Evolutionary conservation across 768 basidiomycete genomes (phyloP).

Genomic region (Arthromyces matolae): DNA sequence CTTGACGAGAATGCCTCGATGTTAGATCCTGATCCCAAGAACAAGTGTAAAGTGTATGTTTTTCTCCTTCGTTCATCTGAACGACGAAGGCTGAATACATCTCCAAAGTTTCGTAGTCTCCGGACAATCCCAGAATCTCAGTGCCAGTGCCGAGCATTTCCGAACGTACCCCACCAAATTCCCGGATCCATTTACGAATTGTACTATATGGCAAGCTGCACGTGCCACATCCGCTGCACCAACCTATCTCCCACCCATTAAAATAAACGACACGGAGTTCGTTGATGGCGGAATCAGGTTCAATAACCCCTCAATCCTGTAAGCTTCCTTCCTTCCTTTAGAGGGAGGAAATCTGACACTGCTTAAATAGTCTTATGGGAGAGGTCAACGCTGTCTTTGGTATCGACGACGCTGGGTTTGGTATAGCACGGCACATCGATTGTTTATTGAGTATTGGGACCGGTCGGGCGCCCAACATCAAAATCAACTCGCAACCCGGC

Average conservation of each 20-base stretch:
- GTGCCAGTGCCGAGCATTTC: conserved; percentile 22
- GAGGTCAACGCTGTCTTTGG: no score
- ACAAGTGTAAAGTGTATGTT: conserved; percentile 28
- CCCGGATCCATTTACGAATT: conserved; percentile 22
- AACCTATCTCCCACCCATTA: conserved; percentile 27
- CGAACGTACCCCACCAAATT: conserved; percentile 26
- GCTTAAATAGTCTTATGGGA: no score
- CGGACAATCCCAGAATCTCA: conserved; percentile 22
- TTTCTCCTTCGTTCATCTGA: no score
- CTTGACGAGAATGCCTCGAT: conserved; percentile 25
- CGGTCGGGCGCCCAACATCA: conserved; percentile 8
- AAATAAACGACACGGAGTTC: conserved; percentile 23
- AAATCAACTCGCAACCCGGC: conserved; percentile 2
- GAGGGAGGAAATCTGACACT: no score
- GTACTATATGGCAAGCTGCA: conserved; percentile 30
- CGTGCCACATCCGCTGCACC: conserved; percentile 34
- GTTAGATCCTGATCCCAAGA: conserved; percentile 18
- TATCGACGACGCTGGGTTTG: no score
- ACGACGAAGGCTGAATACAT: neutral
- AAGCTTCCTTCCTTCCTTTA: conserved; percentile 7
- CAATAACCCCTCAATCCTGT: conserved; percentile 29
- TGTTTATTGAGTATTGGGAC: conserved; percentile 10
- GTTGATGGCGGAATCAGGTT: conserved; percentile 30
- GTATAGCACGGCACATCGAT: conserved; percentile 9
- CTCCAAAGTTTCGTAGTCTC: conserved; percentile 24